Evolutionary conservation across 2,329 filamentous ascomycete species (phyloP), one percentile per base, ranked within the genome.

Genomic region (Aspergillus caelatus): DNA sequence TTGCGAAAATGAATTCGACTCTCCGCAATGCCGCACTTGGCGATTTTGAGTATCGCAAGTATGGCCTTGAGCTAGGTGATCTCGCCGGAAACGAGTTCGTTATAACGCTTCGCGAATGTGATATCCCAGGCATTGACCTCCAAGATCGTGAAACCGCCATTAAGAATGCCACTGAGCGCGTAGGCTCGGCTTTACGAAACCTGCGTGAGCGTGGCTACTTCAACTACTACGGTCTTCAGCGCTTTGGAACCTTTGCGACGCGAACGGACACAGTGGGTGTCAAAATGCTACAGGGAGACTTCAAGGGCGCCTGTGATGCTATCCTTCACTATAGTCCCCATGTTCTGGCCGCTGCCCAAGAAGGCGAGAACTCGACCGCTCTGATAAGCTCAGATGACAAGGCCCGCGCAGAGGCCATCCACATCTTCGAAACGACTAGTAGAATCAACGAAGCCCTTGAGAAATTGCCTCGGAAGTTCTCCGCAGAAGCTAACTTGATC

Each of bases 161-260:
- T 74, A 61, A 76, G 79, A 68, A 78, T 75, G 70, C 78, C 75
- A 72, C 80, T 76, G 58, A 76, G 58, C 63, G 77, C 58, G 92
- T 65, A 74, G 84, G 65, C 73, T 82, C 65, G 84, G 72, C 92
- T 1, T 81, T 97, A 57, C 81, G 85, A 48, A 87, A 89, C 66
- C 87, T 98, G 68, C 83, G 85, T 60, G 80, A 88, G 50, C 85
- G 89, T 52, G 95, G 95, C 3, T 99, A 96, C 82, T 89, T 99
- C 79, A 99, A 99, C 79, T 99, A 98, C 81, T 99, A 94, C 74
- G 95, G 95, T 10, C 88, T 98, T n/a, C 95, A 99, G 79, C 89
- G 95, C 28, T 99, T 99, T 72, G 95, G 95, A 32, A 94, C 93
- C 0, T 94, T 95, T 77, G 82, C 88, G 32, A 90, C 92, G 14